phyloP scores from a whole-genome alignment of 495 filamentous ascomycete species.

The Penicillium subrubescens region DNA sequence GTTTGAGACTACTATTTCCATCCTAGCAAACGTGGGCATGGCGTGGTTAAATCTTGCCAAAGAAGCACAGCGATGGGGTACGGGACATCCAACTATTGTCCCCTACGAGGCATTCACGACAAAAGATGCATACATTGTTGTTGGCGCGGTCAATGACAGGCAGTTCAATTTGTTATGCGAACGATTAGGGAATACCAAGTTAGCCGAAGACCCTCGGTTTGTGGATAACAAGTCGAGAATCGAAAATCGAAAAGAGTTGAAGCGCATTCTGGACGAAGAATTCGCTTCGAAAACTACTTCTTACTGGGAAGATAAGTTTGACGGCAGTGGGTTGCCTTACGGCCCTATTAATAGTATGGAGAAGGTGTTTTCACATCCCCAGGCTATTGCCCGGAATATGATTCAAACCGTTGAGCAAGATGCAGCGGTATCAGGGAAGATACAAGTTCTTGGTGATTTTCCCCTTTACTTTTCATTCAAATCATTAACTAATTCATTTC shows the following conservation, averaged over 20 bases:
- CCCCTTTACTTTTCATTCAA: not conserved
- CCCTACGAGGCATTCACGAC: conserved; percentile 86
- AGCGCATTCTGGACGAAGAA: conserved; percentile 64
- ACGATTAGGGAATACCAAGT: conserved; percentile 63
- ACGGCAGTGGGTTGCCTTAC: conserved; percentile 85
- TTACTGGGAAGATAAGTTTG: conserved; percentile 76
- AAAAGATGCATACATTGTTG: conserved; percentile 73
- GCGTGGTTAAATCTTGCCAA: conserved; percentile 76
- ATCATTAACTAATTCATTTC: not conserved
- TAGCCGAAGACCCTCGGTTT: conserved; percentile 67
- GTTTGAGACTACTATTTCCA: conserved; percentile 84
- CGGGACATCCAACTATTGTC: conserved; percentile 87
- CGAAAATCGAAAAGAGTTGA: conserved; percentile 65
- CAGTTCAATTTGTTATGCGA: conserved; percentile 78
- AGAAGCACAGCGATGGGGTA: conserved; percentile 82
- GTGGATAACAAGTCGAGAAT: conserved; percentile 71
- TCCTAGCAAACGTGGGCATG: conserved; percentile 82
- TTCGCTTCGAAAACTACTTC: conserved; percentile 68
- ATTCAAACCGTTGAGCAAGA: conserved; percentile 21
- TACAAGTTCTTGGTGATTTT: conserved; percentile 24
- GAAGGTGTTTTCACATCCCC: conserved; percentile 29
- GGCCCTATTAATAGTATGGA: conserved; percentile 68
- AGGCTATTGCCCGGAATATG: conserved; percentile 29
- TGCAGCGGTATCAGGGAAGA: conserved; percentile 14
- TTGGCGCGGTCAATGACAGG: conserved; percentile 84